phyloP scores from a whole-genome alignment of 176 grass and related monocot species.

The Cenchrus americanus region DNA sequence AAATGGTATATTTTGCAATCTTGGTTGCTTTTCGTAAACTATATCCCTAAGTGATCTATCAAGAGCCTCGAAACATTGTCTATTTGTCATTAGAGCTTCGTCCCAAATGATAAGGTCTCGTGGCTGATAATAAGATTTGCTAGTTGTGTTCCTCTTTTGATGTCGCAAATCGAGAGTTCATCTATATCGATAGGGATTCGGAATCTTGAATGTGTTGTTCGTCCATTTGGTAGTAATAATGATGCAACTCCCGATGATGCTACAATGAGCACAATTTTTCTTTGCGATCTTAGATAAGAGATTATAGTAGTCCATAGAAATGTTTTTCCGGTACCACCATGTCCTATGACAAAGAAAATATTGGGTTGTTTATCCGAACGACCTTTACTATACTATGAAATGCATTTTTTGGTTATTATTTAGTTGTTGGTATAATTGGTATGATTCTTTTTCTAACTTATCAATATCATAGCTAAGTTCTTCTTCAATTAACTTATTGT shows the following conservation, averaged over 20 bases:
- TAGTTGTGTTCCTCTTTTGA: background rate
- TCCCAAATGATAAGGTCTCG: conserved; percentile 8
- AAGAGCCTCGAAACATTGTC: conserved; percentile 4
- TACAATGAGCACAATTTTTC: conserved; percentile 1
- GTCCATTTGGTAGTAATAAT: background rate
- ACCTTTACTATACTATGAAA: too few species aligned
- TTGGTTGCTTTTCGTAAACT: background rate
- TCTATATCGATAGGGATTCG: conserved; percentile 5
- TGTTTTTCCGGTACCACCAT: conserved; percentile 27
- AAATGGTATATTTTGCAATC: too few species aligned
- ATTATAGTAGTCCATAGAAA: background rate
- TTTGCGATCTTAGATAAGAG: background rate
- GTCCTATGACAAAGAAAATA: background rate
- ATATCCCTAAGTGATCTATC: conserved; percentile 19
- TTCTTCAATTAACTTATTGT: too few species aligned
- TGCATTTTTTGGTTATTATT: too few species aligned
- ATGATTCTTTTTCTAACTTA: too few species aligned
- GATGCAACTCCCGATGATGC: background rate
- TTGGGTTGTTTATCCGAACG: too few species aligned
- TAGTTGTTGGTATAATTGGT: too few species aligned
- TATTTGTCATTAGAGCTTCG: conserved; percentile 29
- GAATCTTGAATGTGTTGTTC: conserved; percentile 20
- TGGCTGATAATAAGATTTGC: background rate
- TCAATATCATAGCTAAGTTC: too few species aligned
- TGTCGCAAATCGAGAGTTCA: background rate